These are phyloP conservation scores for Thymus quinquecostatus DNA, from an alignment of 257 asterid genomes.

Conservation along the genomic window DNA sequence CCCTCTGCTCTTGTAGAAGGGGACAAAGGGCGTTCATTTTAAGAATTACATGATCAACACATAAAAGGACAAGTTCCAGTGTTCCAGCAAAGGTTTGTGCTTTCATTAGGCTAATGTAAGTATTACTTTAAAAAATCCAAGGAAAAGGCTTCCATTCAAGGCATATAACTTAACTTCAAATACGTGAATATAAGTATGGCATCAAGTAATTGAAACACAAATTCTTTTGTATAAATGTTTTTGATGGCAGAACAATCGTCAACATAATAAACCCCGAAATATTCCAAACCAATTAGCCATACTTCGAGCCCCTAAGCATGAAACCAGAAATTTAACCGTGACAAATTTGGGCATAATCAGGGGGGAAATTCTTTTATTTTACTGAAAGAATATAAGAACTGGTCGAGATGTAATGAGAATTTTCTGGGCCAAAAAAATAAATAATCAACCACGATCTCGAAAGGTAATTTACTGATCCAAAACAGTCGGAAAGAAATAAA, in stretches of 20 bases:
- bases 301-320: not conserved
- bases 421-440: too few species aligned
- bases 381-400: not conserved
- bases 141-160: not conserved
- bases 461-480: conserved; percentile 5
- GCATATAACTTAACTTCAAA: not conserved
- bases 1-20: too few species aligned
- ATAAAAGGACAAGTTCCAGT: not conserved
- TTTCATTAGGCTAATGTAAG: not conserved
- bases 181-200: not conserved
- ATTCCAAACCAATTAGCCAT: not conserved
- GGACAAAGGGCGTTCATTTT: too few species aligned
- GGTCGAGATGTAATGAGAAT: not conserved
- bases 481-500: not conserved
- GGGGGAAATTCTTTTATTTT: too few species aligned
- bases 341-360: not conserved
- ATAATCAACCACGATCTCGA: too few species aligned
- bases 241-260: not conserved
- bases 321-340: not conserved
- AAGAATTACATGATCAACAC: too few species aligned
- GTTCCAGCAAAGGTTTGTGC: not conserved
- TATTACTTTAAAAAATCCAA: not conserved
- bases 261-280: not conserved
- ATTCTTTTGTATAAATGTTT: not conserved
- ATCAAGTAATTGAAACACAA: not conserved